Base-by-base conservation (phyloP, 768 basidiomycete genomes). In the Trametes cubensis region DNA sequence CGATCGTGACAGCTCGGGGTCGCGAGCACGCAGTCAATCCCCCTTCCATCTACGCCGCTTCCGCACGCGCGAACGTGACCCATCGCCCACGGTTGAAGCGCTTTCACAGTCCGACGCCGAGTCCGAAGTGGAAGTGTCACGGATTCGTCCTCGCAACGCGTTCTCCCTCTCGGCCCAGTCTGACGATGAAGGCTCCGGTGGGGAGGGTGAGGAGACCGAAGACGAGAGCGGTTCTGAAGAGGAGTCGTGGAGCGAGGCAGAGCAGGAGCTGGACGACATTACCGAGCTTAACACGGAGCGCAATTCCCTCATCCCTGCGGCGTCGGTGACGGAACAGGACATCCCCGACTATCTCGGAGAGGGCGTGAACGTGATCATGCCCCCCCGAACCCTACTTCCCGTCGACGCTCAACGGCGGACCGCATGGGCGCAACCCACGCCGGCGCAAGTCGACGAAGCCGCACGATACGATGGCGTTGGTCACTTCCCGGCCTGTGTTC, bases 261-360 rank as follows among this genome's bases (percentile, higher is more conserved):
- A 80, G 49, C 80, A 80, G 52, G 81, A 83, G 62, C 88, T 94
- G 63, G 92, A 96, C 74, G 82, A 85, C 40, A 79, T 90, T 66
- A 98, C 95, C 0, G 89, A 90, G 72, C 81, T 85, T 67, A 98
- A 98, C 73, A 96, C 95, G 1, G 90, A 93, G 73, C 86, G 81
- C 66, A 95, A 95, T 69, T 83, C 90, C 0, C 78, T 87, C 34
- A 76, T 80, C 23, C 72, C 79, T 0, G 73, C 77, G 2, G 83
- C 81, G 10, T 80, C 83, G 13, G 68, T 60, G 2, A 68, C 61
- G 2, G 89, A 89, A 55, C 78, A 75, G 18, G 88, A 89, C 50
- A 71, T 81, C 57, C 84, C 88, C 0, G 94, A 95, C 73, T 92
- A 91, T 0, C 80, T 95, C 11, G 95, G 95, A 14, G 95, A 97